Conservation (phyloP, 768 basidiomycete species). For the Serendipita sp. region DNA sequence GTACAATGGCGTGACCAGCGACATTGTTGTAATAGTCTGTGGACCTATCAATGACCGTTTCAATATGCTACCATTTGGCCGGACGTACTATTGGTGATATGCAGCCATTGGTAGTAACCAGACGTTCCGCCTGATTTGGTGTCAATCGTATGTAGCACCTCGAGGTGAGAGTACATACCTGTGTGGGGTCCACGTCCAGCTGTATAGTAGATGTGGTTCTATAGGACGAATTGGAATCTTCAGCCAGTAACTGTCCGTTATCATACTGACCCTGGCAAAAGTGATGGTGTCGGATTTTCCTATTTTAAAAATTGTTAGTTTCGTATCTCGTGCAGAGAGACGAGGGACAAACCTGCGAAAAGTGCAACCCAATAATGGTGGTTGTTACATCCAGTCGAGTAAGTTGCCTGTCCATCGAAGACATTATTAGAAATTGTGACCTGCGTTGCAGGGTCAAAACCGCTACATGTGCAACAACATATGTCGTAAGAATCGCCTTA, state of each 20-base stretch:
- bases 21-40: conserved; percentile 1
- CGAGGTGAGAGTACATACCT: not conserved
- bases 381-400: not conserved
- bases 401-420: conserved; percentile 5
- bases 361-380: conserved; percentile 7
- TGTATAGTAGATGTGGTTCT: too few relatives aligned
- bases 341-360: not conserved
- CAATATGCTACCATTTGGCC: too few relatives aligned
- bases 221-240: too few relatives aligned
- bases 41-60: not conserved
- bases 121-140: not conserved
- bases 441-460: not conserved
- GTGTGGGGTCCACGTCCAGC: not conserved
- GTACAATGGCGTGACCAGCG: conserved; percentile 3
- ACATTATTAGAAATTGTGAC: conserved; percentile 5
- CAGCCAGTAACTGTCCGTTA: not conserved
- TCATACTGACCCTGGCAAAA: not conserved
- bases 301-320: not conserved
- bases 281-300: conserved; percentile 6
- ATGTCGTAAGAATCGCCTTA: not conserved
- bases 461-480: not conserved
- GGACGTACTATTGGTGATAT: conserved; percentile 7
- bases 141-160: too few relatives aligned
- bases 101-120: not conserved
- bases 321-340: not conserved